phyloP scores from a whole-genome alignment of 2,329 filamentous ascomycete species.

The Epichloe gansuensis region DNA sequence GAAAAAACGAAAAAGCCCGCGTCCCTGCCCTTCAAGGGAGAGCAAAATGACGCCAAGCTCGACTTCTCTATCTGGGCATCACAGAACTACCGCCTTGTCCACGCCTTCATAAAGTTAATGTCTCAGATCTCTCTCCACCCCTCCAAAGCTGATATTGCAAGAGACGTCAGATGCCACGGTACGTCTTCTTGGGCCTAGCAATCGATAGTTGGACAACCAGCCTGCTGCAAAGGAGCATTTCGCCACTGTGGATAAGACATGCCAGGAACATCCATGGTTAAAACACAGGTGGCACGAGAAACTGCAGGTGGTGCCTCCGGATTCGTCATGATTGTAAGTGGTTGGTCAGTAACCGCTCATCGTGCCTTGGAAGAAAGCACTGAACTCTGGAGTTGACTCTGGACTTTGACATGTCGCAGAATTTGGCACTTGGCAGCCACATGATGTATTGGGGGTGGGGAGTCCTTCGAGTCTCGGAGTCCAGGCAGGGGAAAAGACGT shows the following conservation, averaged over 20 bases:
- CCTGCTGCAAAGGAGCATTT: background rate
- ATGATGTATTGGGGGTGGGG: background rate
- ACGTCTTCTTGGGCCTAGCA: background rate
- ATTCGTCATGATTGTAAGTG: background rate
- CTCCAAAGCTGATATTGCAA: background rate
- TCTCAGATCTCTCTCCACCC: background rate
- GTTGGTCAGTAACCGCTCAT: too few relatives aligned
- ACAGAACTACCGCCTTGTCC: too few relatives aligned
- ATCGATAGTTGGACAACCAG: background rate
- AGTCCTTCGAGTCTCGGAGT: background rate
- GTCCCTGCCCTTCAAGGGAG: too few relatives aligned
- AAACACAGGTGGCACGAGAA: background rate
- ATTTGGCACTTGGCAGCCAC: background rate
- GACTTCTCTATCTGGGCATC: too few relatives aligned
- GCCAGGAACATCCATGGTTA: conserved; percentile 5
- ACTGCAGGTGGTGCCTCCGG: background rate
- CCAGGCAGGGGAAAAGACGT: background rate
- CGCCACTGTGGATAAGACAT: background rate
- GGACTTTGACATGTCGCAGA: background rate
- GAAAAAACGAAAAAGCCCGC: too few relatives aligned
- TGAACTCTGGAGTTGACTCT: background rate
- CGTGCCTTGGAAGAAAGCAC: too few relatives aligned
- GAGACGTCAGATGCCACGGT: background rate
- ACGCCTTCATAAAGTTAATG: too few relatives aligned
- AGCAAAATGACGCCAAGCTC: too few relatives aligned